Percentiles rank a stretch among this genome's conserved stretches.
Evolutionary conservation across 2,329 filamentous ascomycete species (phyloP).

Genomic region (Xylariaceae sp.): DNA sequence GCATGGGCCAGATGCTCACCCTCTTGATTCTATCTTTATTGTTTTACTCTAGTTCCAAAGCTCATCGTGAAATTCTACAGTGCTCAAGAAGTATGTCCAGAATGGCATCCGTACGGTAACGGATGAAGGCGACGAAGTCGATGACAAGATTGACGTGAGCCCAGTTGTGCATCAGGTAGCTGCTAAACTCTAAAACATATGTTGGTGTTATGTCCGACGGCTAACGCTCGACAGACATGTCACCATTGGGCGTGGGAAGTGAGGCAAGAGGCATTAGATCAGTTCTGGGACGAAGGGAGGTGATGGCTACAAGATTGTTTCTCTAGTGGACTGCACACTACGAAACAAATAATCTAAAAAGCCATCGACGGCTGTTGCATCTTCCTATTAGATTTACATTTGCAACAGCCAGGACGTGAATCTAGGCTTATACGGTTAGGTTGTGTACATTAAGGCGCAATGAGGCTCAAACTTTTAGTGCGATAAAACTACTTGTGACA

Average conservation of each 20-base stretch:
- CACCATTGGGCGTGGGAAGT: constrained; percentile 62
- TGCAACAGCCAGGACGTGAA: too few relatives aligned
- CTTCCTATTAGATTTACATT: too few relatives aligned
- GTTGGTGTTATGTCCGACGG: too few relatives aligned
- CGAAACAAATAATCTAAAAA: too few relatives aligned
- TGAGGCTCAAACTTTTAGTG: background rate
- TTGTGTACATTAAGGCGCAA: background rate
- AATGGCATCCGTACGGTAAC: constrained; percentile 49
- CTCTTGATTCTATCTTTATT: background rate
- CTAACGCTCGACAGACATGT: constrained; percentile 49
- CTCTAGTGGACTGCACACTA: too few relatives aligned
- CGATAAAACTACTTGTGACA: too few relatives aligned
- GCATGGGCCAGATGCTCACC: too few relatives aligned
- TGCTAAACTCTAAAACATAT: background rate
- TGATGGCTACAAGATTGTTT: too few relatives aligned
- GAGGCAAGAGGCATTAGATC: constrained; percentile 55
- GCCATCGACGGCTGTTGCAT: too few relatives aligned
- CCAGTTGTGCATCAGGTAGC: constrained; percentile 55
- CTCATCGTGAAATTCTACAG: background rate
- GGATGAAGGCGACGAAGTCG: constrained; percentile 53
- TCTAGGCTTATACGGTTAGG: background rate
- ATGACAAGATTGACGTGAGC: constrained; percentile 51
- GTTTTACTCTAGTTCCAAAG: background rate
- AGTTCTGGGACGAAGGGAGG: constrained; percentile 47
- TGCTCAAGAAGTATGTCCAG: constrained; percentile 58